Base-by-base conservation (phyloP, 2,329 filamentous ascomycete genomes). In the Alternaria brassicicola region DNA sequence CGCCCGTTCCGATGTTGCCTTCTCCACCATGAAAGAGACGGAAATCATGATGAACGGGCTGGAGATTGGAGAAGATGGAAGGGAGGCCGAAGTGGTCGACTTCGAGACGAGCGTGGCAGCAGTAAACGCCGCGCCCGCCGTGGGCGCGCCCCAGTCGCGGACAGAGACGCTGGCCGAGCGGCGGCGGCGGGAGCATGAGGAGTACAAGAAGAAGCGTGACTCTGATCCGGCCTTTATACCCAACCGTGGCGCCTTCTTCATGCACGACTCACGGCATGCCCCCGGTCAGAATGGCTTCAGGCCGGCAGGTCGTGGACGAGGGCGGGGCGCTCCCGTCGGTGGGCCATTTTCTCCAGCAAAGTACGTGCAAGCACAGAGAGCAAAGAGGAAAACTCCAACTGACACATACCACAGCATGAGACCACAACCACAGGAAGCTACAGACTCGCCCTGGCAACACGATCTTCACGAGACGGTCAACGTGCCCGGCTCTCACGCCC, bases 201-300 rank as follows among this genome's bases (percentile, higher is more conserved):
- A 96, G 73, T 96, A 96, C 80, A 88, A 89, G 79, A 92, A 90
- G 79, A 91, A 91, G 77, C 86, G 92, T 68, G 92, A 96, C 74
- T 88, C 92, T 68, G 92, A 97, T 76, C 94, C 94, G 33, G 88
- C 93, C 10, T 97, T 97, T 79, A 94, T 97, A 54, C 94, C 95
- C 52, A 97, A 96, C 72, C 85, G 94, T 65, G 95, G 95, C 58
- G 89, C 91, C 62, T 98, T 98, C 82, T 98, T 97, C 81, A 93
- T 98, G 87, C 94, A 98, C 78, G 95, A 98, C 75, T 92, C 95
- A 72, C 87, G 92, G 62, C 86, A 90, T 55, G 89, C 89, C n/a
- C 86, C 89, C 42, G 87, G 88, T 65, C 85, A 88, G 52, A 94
- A 93, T 78, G 90, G 90, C 52, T 92, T 94, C 78, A 84, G 90